Evolutionary conservation across 1,284 basidiomycete species (phyloP), one percentile per base, ranked within the genome.

Genomic region (Phellinidium pouzarii): DNA sequence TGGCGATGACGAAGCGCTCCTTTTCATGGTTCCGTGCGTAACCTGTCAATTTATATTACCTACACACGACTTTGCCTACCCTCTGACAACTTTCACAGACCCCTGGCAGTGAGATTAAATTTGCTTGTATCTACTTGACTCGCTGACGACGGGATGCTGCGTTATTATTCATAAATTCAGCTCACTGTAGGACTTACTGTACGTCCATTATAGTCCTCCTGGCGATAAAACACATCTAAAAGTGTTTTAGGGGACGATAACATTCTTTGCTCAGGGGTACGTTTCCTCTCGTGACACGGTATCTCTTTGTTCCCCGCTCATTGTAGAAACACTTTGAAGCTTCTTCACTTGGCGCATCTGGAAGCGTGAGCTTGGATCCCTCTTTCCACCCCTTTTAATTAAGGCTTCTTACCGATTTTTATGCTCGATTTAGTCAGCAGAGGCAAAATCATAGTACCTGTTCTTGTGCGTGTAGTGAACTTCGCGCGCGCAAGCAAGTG

Each of bases 301-400:
- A 29, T 46, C 19, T 17, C 8, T 12, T 22, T 17, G 31, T 19
- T 4, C n/a, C 17, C 11, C 34, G 20, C 7, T 34, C 25, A 7
- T 25, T 9, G 6, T 37, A n/a, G 37, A 17, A 19, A 40, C 8
- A 17, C 37, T 20, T 27, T 42, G 23, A 22, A 55, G 54, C 27
- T 47, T 55, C 40, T 55, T 52, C 34, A 44, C 54, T 9, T 55
- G 49, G 54, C 36, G 54, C 11, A 44, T 55, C 5, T 55, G 54
- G 54, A 55, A 52, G 23, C 40, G 54, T 55, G 22, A 20, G 54
- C 44, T 6, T n/a, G 17, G 12, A 8, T 4, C 20, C 2, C n/a
- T 20, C 40, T 17, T 41, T 40, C 7, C 4, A 19, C 1, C 23
- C 17, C 36, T 9, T 46, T 41, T 12, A 8, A 38, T n/a, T 22